Evolutionary conservation across 345 rosid species (phyloP).

Genomic region (Gossypium arboreum): DNA sequence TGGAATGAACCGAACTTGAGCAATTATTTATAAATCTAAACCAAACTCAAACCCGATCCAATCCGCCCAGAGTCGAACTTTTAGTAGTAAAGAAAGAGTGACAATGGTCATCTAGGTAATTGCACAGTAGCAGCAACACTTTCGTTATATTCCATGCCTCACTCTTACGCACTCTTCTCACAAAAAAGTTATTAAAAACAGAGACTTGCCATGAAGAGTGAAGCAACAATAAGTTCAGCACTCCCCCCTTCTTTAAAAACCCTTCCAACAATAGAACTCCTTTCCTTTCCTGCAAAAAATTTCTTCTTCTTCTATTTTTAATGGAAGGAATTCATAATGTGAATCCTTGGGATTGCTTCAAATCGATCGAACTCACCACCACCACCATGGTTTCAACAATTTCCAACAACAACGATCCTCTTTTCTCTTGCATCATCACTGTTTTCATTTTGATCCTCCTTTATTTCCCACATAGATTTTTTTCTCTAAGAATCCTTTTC

Average conservation of each 20-base stretch:
- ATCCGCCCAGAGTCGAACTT: no score
- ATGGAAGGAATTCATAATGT: constrained; percentile 27
- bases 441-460: constrained; percentile 46
- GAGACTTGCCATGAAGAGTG: constrained; percentile 1
- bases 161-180: constrained; percentile 32
- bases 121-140: constrained; percentile 6
- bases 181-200: neutral
- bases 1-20: no score
- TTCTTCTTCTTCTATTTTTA: neutral
- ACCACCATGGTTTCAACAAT: neutral
- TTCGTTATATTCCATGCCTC: constrained; percentile 34
- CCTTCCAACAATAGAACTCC: constrained; percentile 7
- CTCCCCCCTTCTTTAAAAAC: constrained; percentile 21
- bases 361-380: neutral
- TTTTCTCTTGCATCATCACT: constrained; percentile 52
- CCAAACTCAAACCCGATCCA: no score
- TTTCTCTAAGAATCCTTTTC: constrained; percentile 28
- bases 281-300: neutral
- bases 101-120: constrained; percentile 31
- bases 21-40: no score
- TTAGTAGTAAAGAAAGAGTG: neutral
- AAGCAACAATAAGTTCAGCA: constrained; percentile 1
- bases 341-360: constrained; percentile 6
- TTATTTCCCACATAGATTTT: constrained; percentile 40
- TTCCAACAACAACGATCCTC: constrained; percentile 33